Conservation (phyloP, 208 protist genomes). For the Naegleria fowleri region DNA sequence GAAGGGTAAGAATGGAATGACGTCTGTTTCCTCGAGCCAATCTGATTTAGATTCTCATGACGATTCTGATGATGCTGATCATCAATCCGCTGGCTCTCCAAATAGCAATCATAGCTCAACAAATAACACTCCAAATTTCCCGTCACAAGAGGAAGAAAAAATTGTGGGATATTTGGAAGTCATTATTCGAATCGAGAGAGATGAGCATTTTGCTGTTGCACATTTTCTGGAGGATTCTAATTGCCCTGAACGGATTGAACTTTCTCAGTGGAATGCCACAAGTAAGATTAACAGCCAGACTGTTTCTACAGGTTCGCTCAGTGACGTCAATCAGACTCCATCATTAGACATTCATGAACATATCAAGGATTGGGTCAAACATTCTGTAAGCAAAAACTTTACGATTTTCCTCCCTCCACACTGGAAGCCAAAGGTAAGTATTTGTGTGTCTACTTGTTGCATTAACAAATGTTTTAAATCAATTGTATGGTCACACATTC, state of each 20-base stretch:
- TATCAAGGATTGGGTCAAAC: neutral
- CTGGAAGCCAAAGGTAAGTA: neutral
- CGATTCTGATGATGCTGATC: no score
- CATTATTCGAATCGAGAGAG: neutral
- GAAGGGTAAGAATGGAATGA: no score
- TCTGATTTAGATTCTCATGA: no score
- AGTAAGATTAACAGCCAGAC: neutral
- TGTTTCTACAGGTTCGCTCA: neutral
- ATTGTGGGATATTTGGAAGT: neutral
- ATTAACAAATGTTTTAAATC: no score
- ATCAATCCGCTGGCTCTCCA: neutral
- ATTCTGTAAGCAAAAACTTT: neutral
- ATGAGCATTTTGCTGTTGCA: neutral
- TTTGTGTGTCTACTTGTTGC: no score
- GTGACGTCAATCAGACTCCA: neutral
- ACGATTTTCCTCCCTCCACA: neutral
- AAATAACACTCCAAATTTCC: neutral
- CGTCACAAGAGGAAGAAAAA: neutral
- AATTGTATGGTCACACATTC: no score
- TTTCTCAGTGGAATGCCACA: neutral
- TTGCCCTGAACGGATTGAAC: neutral
- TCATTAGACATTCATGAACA: neutral
- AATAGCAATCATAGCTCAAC: neutral
- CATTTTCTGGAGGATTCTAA: neutral
- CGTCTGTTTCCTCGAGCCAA: no score